Evolutionary conservation across 2,329 filamentous ascomycete genomes (phyloP), one percentile per base, ranked within the genome.

Genomic region (Calonectria henricotiae): DNA sequence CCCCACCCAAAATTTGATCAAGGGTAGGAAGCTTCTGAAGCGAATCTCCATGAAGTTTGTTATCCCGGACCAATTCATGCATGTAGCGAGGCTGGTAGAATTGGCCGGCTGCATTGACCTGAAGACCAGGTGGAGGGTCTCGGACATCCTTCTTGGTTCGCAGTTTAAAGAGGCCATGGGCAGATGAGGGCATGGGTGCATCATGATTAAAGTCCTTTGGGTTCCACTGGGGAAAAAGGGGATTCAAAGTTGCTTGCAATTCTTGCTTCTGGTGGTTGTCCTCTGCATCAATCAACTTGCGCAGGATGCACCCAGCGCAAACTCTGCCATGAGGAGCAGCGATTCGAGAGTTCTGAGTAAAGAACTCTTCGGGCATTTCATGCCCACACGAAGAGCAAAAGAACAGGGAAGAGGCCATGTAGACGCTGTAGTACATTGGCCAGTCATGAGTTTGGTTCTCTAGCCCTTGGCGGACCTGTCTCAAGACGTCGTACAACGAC

Each of bases 351-450:
- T 37, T 44, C 5, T 15, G 25, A 0, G 69, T 65, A 54, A 79
- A 83, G 30, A 83, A 80, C 5, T 82, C 78, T n/a, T 74, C 32
- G 0, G 80, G 67, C 37, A 77, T 77, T 27, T 80, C 74, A 61
- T 81, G 79, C 1, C 82, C 82, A 20, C 82, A 83, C 1, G 80
- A 82, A 0, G 72, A 76, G 62, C 82, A 84, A 43, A 81, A 81
- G 0, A 75, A 9, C 3, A 78, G 55, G 2, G 68, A 23, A 3
- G 64, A 51, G 0, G 73, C 79, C 80, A 82, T 80, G 6, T 55
- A n/a, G 0, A 65, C 5, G 1, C 62, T 61, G 64, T 81, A 82
- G 49, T 74, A 81, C 0, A 49, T 37, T 0, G 71, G 67, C 72
- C 73, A 76, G 27, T 82, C 78, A 0, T 49, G 8, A 0, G 72